Percentiles rank a stretch among this genome's conserved stretches.
Conservation (phyloP, 805 yeast genomes). For the Wickerhamiella slavikovae region DNA sequence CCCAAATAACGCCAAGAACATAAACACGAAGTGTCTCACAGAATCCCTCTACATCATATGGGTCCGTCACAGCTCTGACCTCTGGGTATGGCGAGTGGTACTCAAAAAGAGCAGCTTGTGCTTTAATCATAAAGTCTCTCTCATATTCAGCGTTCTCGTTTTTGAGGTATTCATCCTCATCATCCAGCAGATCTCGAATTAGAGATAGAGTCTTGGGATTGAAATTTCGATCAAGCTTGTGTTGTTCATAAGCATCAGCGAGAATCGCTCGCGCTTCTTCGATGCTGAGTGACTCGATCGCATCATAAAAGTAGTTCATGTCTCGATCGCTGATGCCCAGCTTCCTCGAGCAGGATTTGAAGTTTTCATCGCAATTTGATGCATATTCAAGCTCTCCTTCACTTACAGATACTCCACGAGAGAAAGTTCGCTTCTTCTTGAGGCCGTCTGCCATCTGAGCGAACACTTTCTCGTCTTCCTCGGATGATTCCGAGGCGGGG, state of each 20-base stretch:
- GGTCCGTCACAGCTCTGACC: slow-evolving; percentile 33
- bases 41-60: slow-evolving; percentile 25
- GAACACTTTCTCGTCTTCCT: too few species aligned
- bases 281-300: not conserved
- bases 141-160: not conserved
- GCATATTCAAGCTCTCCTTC: too few species aligned
- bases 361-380: too few species aligned
- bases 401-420: too few species aligned
- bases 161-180: not conserved
- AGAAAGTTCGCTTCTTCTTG: too few species aligned
- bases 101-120: slow-evolving; percentile 23
- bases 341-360: too few species aligned
- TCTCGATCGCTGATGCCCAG: slow-evolving; percentile 1
- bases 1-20: slow-evolving; percentile 28
- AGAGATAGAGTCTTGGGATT: not conserved
- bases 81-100: slow-evolving; percentile 38
- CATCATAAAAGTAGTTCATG: slow-evolving; percentile 1
- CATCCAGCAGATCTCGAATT: not conserved
- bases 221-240: slow-evolving; percentile 2
- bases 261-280: slow-evolving; percentile 3
- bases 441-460: too few species aligned
- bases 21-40: slow-evolving; percentile 33
- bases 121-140: slow-evolving; percentile 10
- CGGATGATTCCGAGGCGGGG: too few species aligned
- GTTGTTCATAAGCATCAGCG: not conserved